Evolutionary conservation across 345 rosid genomes (phyloP).

Genomic region (Nasturtium officinale): DNA sequence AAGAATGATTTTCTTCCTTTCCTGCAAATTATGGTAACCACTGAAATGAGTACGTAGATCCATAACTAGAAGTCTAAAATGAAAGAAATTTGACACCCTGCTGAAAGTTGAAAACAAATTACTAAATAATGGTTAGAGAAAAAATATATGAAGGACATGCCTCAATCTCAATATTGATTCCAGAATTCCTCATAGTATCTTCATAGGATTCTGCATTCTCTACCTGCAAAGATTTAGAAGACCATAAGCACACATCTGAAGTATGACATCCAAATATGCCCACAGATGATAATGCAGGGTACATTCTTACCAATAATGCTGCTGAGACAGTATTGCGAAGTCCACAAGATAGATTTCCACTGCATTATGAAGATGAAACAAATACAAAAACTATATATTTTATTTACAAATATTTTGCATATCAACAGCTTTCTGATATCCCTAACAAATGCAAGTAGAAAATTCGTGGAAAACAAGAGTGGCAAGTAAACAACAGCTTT

Average conservation of each 20-base stretch:
- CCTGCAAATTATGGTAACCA: slow-evolving; percentile 49
- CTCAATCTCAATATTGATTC: slow-evolving; percentile 76
- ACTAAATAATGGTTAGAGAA: slow-evolving; percentile 15
- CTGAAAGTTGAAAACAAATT: slow-evolving; percentile 5
- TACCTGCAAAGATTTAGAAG: slow-evolving; percentile 52
- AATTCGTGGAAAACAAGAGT: neutral
- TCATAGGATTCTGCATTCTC: slow-evolving; percentile 75
- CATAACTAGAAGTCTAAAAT: slow-evolving; percentile 11
- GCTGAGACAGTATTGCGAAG: slow-evolving; percentile 84
- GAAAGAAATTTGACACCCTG: slow-evolving; percentile 14
- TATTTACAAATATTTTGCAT: neutral
- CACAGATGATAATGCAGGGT: slow-evolving; percentile 21
- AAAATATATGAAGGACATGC: slow-evolving; percentile 42
- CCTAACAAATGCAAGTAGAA: slow-evolving; percentile 1
- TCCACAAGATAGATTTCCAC: slow-evolving; percentile 82
- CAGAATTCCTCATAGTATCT: slow-evolving; percentile 65
- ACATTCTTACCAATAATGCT: slow-evolving; percentile 58
- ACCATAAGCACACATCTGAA: slow-evolving; percentile 32
- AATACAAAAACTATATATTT: neutral
- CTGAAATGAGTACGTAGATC: slow-evolving; percentile 7
- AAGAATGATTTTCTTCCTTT: slow-evolving; percentile 64
- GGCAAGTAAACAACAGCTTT: too few species aligned
- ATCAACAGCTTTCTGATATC: neutral
- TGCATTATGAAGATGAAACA: slow-evolving; percentile 47
- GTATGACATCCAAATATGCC: slow-evolving; percentile 18